These are phyloP conservation scores for Phytopythium vexans DNA, from an alignment of 352 stramenopile species.

Conservation along the genomic window DNA sequence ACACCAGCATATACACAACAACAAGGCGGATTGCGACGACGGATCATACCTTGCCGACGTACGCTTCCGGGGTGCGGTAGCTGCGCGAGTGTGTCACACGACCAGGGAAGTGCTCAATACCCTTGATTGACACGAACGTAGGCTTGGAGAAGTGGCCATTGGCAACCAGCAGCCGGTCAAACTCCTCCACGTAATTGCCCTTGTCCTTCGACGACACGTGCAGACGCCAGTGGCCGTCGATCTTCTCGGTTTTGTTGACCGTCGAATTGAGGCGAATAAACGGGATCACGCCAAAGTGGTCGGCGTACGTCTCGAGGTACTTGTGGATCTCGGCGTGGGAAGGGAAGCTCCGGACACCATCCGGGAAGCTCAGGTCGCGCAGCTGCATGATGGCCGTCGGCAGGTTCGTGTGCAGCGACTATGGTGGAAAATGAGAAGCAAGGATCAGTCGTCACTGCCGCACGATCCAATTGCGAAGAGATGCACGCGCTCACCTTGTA, in stretches of 20 bases:
- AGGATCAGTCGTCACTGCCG: background rate
- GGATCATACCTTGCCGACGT: constrained; percentile 30
- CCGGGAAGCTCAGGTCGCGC: constrained; percentile 61
- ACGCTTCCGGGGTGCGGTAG: constrained; percentile 46
- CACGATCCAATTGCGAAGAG: background rate
- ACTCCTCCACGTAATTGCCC: constrained; percentile 49
- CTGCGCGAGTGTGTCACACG: constrained; percentile 46
- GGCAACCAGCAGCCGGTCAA: constrained; percentile 77
- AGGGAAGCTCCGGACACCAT: constrained; percentile 47
- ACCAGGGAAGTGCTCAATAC: constrained; percentile 48
- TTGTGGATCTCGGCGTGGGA: constrained; percentile 56
- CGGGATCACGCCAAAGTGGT: constrained; percentile 45
- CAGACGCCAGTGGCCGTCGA: constrained; percentile 30
- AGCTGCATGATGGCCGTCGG: constrained; percentile 81
- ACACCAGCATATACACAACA: too few relatives aligned
- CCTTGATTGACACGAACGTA: constrained; percentile 39
- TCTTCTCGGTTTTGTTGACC: constrained; percentile 52
- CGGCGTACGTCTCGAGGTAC: constrained; percentile 71
- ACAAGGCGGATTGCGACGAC: background rate
- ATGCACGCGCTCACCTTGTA: constrained; percentile 44
- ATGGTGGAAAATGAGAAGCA: background rate
- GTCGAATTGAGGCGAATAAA: constrained; percentile 45
- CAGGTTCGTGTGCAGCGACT: constrained; percentile 81
- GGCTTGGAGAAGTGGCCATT: constrained; percentile 77
- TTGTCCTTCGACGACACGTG: constrained; percentile 29